phyloP scores from a whole-genome alignment of 1,284 basidiomycete species.

The Phylloporus sp. region DNA sequence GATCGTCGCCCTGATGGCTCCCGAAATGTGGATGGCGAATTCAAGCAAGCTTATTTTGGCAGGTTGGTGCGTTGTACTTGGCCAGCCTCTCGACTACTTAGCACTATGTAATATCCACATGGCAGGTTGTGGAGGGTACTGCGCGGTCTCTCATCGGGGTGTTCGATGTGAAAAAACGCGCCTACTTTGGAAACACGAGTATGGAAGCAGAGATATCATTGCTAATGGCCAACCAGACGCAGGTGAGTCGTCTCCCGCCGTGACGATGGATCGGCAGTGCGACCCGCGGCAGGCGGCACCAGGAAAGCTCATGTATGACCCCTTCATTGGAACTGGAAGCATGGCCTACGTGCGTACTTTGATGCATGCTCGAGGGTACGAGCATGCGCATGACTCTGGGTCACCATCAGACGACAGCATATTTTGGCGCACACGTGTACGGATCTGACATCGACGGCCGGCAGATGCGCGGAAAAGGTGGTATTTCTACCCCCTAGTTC shows the following conservation, averaged over 20 bases:
- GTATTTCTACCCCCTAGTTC: not conserved
- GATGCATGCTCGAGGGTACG: slow-evolving; percentile 25
- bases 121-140: slow-evolving; percentile 71
- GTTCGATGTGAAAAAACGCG: slow-evolving; percentile 90
- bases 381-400: not conserved
- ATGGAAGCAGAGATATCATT: slow-evolving; percentile 98
- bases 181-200: slow-evolving; percentile 94
- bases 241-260: slow-evolving; percentile 50
- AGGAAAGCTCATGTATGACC: slow-evolving; percentile 94
- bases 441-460: slow-evolving; percentile 98
- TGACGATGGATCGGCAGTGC: not conserved
- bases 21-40: slow-evolving; percentile 68
- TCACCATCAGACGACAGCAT: slow-evolving; percentile 66
- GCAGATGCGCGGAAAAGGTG: slow-evolving; percentile 93
- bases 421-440: slow-evolving; percentile 87
- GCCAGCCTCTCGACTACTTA: not conserved
- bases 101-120: not conserved
- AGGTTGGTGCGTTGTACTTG: slow-evolving; percentile 70
- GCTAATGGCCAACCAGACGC: slow-evolving; percentile 94
- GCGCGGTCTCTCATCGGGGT: slow-evolving; percentile 70
- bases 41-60: slow-evolving; percentile 79
- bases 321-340: slow-evolving; percentile 96
- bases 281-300: slow-evolving; percentile 67
- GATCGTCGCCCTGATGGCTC: slow-evolving; percentile 47
- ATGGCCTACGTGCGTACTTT: slow-evolving; percentile 77